Evolutionary conservation across 352 stramenopile species (phyloP).

Genomic region (Pythium chondricola): DNA sequence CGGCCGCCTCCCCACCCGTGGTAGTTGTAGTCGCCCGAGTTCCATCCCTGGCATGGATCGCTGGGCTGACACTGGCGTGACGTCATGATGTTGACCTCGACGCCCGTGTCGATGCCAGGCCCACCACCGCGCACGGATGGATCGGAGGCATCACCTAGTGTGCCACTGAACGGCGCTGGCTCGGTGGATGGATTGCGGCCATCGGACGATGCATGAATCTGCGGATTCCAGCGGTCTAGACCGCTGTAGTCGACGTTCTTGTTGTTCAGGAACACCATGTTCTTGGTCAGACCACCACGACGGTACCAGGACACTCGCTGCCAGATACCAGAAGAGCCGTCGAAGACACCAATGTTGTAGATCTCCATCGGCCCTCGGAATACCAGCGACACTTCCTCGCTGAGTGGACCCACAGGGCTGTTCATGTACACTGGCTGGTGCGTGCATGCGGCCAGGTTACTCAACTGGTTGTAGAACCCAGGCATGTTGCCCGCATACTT

Average conservation of each 20-base stretch:
- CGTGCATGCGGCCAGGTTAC: conserved; percentile 1
- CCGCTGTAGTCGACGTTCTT: conserved; percentile 58
- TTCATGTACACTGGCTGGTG: conserved; percentile 1
- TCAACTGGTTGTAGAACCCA: conserved; percentile 10
- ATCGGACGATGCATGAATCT: conserved; percentile 50
- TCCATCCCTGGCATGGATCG: conserved; percentile 29
- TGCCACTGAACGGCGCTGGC: conserved; percentile 31
- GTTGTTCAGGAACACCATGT: conserved; percentile 75
- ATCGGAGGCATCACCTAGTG: conserved; percentile 38
- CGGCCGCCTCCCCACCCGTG: conserved; percentile 51
- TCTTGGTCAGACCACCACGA: conserved; percentile 24
- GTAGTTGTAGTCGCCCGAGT: conserved; percentile 32
- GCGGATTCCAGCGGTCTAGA: conserved; percentile 22
- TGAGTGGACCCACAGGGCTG: conserved; percentile 33
- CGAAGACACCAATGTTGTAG: conserved; percentile 52
- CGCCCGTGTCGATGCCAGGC: conserved; percentile 38
- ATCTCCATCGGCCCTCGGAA: conserved; percentile 59
- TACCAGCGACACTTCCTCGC: conserved; percentile 48
- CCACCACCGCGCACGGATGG: conserved; percentile 25
- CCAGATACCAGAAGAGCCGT: conserved; percentile 19
- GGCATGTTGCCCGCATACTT: conserved; percentile 13
- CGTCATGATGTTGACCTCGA: conserved; percentile 67
- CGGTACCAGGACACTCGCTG: conserved; percentile 46
- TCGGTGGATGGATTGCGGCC: conserved; percentile 20
- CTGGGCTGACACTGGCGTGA: conserved; percentile 24